These are phyloP conservation scores for Carex myosuroides DNA, from an alignment of 176 grass and related monocot species.

Conservation along the genomic window DNA sequence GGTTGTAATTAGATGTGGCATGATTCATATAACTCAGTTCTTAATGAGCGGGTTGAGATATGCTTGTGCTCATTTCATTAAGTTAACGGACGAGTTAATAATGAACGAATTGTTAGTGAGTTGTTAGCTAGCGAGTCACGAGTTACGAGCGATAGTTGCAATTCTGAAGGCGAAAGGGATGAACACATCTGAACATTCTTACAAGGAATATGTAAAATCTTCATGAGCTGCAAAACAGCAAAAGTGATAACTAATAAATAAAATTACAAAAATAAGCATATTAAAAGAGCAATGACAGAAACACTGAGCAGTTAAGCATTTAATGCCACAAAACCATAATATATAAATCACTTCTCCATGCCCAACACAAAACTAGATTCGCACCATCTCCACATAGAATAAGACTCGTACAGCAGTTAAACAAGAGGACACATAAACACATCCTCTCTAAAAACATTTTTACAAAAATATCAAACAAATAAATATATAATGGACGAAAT, in stretches of 20 bases:
- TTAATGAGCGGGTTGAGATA: too few species aligned
- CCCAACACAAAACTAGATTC: not conserved
- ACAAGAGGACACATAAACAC: not conserved
- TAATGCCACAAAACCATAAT: not conserved
- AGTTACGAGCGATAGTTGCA: not conserved
- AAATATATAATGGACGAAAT: not conserved
- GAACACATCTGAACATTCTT: not conserved
- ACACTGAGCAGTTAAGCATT: not conserved
- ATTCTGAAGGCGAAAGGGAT: not conserved
- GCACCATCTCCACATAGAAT: not conserved
- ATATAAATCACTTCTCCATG: not conserved
- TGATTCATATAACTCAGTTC: too few species aligned
- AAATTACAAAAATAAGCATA: not conserved
- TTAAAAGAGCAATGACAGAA: not conserved
- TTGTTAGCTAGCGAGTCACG: too few species aligned
- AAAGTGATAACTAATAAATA: not conserved
- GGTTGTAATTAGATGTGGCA: too few species aligned
- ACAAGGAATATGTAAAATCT: not conserved
- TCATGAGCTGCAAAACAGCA: not conserved
- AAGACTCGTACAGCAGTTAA: not conserved
- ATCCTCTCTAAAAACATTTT: not conserved
- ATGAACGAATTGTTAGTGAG: accelerated
- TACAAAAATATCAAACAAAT: conserved; percentile 11
- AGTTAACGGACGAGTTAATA: too few species aligned
- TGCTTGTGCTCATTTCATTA: too few species aligned